Base-by-base conservation (phyloP, 257 asterid genomes). In the Jacaranda mimosifolia region DNA sequence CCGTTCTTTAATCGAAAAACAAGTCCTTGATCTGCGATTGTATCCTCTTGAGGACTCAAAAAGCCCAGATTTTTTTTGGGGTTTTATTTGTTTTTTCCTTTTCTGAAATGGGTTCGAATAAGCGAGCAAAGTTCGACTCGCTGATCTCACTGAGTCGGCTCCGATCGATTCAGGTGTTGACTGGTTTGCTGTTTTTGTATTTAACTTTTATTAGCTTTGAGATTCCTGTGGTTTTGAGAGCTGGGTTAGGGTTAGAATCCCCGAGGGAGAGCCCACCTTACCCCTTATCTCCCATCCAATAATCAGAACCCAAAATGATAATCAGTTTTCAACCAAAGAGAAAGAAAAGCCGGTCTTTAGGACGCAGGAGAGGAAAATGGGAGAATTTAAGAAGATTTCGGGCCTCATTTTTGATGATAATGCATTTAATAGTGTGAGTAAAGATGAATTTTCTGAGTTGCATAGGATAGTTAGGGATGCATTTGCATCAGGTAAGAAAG, bases 221-320 rank as follows among this genome's bases (percentile, higher is more conserved):
- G 88, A 91, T 94, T 76, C 99, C 98, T 36, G 67, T 94, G 85
- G 89, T 93, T 87, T 84, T 88, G 62, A 88, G 87, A 84, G 81
- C 91, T 66, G 94, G 96, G 74, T 74, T 88, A 51, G 92, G 92
- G 21, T 66, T 85, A 53, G 96, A 90, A 63, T 85, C 95, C 4
- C 36, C 84, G n/a, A 89, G 80, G 83, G 70, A 21, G 87, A 84
- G 66, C 62, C 89, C 53, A 67, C 74, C 53, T 65, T 83, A 4
- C 81, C 89, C 58, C 78, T 84, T 42, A 51, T 75, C 68, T 74
- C 88, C 49, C 82, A 83, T 32, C 85, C 88, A 6, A 39, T 79
- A 14, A 17, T 80, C 74, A 79, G 73, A 45, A 79, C 81, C 66
- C 83, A 78, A 13, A 87, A 74, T 19, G 86, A 77, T 21, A 62